These are phyloP conservation scores for Monosporascus ibericus DNA, from an alignment of 2,329 filamentous ascomycete species.

Conservation along the genomic window DNA sequence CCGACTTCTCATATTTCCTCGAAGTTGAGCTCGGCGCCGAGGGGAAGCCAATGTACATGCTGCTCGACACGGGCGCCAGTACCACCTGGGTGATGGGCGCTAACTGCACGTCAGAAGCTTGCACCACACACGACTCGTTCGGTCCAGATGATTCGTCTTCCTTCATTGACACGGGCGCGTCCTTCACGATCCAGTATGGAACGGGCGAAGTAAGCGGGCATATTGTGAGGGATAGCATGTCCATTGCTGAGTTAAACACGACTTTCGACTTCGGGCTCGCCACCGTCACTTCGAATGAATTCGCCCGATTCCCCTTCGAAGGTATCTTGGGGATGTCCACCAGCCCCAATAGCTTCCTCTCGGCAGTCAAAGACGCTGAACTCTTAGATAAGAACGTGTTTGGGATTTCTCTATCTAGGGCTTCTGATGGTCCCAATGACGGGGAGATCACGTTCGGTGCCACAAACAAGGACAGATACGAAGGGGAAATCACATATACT, in stretches of 20 bases:
- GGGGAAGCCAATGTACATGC: slow-evolving; percentile 50
- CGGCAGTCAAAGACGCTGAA: slow-evolving; percentile 50
- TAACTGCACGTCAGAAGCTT: slow-evolving; percentile 60
- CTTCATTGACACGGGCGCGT: slow-evolving; percentile 43
- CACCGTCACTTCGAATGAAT: slow-evolving; percentile 64
- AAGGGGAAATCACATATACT: slow-evolving; percentile 63
- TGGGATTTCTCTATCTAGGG: slow-evolving; percentile 64
- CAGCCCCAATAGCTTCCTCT: slow-evolving; percentile 61
- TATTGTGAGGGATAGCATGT: slow-evolving; percentile 60
- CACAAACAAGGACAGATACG: slow-evolving; percentile 60
- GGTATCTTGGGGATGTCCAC: slow-evolving; percentile 78
- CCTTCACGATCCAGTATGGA: slow-evolving; percentile 69
- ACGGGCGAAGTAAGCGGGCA: slow-evolving; percentile 66
- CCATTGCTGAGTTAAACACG: slow-evolving; percentile 59
- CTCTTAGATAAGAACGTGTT: slow-evolving; percentile 60
- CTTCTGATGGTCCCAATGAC: slow-evolving; percentile 57
- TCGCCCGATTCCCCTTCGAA: slow-evolving; percentile 75
- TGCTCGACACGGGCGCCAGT: slow-evolving; percentile 60
- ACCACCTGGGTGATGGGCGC: slow-evolving; percentile 82
- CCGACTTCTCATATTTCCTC: slow-evolving; percentile 61
- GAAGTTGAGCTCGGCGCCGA: slow-evolving; percentile 51
- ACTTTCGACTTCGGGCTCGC: slow-evolving; percentile 68
- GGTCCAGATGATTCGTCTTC: slow-evolving; percentile 60
- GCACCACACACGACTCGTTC: slow-evolving; percentile 64
- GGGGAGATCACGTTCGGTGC: slow-evolving; percentile 75